Percentiles rank a stretch among this genome's conserved stretches.
Conservation (phyloP, 2,329 filamentous ascomycete genomes). For the Sporothrix protearum region DNA sequence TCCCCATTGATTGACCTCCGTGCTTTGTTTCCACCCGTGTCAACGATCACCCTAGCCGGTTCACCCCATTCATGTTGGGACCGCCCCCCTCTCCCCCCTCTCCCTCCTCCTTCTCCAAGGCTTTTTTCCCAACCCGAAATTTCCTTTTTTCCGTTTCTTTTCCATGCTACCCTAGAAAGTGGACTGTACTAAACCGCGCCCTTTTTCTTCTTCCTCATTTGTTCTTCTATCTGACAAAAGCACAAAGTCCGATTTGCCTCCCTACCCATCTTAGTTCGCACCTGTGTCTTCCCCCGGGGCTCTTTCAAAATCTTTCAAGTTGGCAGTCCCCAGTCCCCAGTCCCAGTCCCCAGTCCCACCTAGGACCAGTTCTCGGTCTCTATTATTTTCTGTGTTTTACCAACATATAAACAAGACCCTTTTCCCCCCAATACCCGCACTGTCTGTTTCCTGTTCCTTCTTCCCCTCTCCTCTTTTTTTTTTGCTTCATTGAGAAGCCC, state of each 20-base stretch:
- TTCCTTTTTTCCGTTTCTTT: not conserved
- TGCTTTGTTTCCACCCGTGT: slow-evolving; percentile 20
- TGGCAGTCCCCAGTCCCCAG: slow-evolving; percentile 4
- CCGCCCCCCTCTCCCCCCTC: no score
- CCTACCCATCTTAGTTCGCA: not conserved
- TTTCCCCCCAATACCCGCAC: not conserved
- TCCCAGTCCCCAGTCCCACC: not conserved
- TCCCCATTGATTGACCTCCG: slow-evolving; percentile 24
- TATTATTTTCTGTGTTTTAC: not conserved
- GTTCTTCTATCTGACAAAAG: not conserved
- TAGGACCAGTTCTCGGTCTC: not conserved
- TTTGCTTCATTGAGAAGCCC: not conserved
- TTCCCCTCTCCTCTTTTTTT: not conserved
- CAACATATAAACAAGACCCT: slow-evolving; percentile 20
- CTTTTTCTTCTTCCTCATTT: not conserved
- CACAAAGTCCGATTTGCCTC: not conserved
- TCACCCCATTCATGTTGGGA: not conserved
- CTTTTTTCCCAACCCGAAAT: not conserved
- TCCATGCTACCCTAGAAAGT: slow-evolving; percentile 1
- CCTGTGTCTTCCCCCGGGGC: not conserved
- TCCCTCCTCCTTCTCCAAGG: not conserved
- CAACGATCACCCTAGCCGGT: not conserved
- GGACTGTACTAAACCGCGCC: not conserved
- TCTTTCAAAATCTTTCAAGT: not conserved
- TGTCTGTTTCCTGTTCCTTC: not conserved